These are phyloP conservation scores for Diplogelasinospora grovesii DNA, from an alignment of 495 filamentous ascomycete species.

Conservation along the genomic window DNA sequence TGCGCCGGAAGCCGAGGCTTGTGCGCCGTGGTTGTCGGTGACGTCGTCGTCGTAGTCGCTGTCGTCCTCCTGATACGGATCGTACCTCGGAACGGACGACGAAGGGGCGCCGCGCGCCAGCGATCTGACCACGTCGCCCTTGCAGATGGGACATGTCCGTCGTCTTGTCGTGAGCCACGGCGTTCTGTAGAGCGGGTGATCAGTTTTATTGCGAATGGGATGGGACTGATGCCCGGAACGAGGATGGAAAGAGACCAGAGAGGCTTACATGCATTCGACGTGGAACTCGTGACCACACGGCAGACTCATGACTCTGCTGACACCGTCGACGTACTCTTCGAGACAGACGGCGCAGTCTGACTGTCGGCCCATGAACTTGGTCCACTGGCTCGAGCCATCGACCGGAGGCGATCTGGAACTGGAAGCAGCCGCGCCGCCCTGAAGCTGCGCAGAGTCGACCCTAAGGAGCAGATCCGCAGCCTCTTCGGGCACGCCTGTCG, in stretches of 20 bases:
- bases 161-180: conserved; percentile 96
- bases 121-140: conserved; percentile 80
- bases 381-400: conserved; percentile 52
- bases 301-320: conserved; percentile 92
- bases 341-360: conserved; percentile 96
- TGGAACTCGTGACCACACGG: conserved; percentile 99
- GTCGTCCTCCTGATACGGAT: conserved; percentile 46
- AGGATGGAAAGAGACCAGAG: too few relatives aligned
- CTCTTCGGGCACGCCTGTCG: conserved; percentile 52
- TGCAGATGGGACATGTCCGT: conserved; percentile 95
- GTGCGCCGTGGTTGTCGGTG: too few relatives aligned
- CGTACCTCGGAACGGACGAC: conserved; percentile 39
- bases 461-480: conserved; percentile 28
- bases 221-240: not conserved
- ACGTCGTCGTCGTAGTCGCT: conserved; percentile 34
- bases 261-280: conserved; percentile 93
- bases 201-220: conserved; percentile 18
- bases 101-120: conserved; percentile 43
- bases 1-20: too few relatives aligned
- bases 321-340: conserved; percentile 93
- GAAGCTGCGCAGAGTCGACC: conserved; percentile 27
- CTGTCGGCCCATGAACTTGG: conserved; percentile 79
- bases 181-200: too few relatives aligned
- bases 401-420: conserved; percentile 15
- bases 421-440: too few relatives aligned